phyloP scores from a whole-genome alignment of 306 rosid species.

The Leucaena leucocephala region DNA sequence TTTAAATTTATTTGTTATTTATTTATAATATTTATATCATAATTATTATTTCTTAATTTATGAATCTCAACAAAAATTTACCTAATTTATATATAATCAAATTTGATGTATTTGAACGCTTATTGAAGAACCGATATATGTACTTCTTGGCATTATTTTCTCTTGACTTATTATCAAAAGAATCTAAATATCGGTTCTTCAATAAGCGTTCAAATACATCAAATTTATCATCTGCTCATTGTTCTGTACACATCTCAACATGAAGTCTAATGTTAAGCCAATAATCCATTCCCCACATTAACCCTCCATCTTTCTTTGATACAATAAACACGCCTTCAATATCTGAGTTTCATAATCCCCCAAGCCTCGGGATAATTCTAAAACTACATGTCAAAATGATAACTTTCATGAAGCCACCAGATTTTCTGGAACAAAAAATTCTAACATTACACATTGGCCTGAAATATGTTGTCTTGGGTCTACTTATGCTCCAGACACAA shows the following conservation, averaged over 20 bases:
- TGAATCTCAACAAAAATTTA: too few species aligned
- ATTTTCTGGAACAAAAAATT: conserved; percentile 26
- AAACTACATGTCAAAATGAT: conserved; percentile 18
- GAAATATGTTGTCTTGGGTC: neutral
- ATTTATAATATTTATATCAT: too few species aligned
- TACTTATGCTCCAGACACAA: conserved; percentile 15
- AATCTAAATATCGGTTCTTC: neutral
- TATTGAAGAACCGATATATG: too few species aligned
- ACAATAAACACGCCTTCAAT: neutral
- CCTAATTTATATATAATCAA: too few species aligned
- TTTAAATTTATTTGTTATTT: too few species aligned
- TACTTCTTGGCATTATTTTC: neutral
- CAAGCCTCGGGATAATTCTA: conserved; percentile 24
- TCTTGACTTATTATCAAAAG: neutral
- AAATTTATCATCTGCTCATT: conserved; percentile 1
- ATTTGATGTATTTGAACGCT: too few species aligned
- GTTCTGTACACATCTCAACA: conserved; percentile 1
- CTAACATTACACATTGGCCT: conserved; percentile 12
- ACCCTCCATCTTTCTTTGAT: neutral
- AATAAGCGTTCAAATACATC: conserved; percentile 23
- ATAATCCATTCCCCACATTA: conserved; percentile 4
- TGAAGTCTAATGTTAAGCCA: conserved; percentile 26
- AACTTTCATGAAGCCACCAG: conserved; percentile 16
- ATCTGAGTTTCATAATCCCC: conserved; percentile 5
- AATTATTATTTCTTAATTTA: too few species aligned